phyloP scores from a whole-genome alignment of 495 filamentous ascomycete species.

The Parathielavia appendiculata region DNA sequence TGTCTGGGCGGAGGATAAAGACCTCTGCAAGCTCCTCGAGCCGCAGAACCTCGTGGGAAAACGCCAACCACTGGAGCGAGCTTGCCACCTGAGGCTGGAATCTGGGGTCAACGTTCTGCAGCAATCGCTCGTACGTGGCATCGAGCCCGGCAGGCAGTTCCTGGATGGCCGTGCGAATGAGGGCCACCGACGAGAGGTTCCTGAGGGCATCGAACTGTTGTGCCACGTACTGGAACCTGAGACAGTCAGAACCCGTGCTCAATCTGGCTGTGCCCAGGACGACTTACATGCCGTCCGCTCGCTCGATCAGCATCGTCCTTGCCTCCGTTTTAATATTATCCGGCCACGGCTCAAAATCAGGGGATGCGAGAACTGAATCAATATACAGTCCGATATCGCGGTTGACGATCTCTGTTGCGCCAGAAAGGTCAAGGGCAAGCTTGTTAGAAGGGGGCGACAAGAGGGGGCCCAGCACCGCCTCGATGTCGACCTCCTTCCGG shows the following conservation, averaged over 20 bases:
- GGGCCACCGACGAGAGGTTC: neutral
- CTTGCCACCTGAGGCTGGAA: neutral
- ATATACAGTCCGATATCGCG: neutral
- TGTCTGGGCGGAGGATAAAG: neutral
- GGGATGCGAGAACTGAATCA: neutral
- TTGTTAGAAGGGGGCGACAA: neutral
- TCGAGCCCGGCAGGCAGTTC: neutral
- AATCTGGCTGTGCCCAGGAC: too few relatives aligned
- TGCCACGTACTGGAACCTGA: neutral
- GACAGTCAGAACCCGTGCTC: neutral
- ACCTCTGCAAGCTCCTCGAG: conserved; percentile 1
- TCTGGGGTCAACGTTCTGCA: neutral
- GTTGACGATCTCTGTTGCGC: neutral
- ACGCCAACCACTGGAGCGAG: neutral
- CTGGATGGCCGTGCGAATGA: neutral
- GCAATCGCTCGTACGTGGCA: neutral
- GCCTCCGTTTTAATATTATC: neutral
- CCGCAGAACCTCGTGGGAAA: neutral
- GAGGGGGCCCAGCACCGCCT: neutral
- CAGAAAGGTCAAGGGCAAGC: neutral
- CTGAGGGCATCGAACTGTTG: neutral
- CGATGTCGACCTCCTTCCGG: neutral
- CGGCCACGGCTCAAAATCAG: neutral
- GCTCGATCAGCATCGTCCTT: neutral
- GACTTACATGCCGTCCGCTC: neutral